Evolutionary conservation across 257 asterid species (phyloP).

Genomic region (Rhazya stricta): DNA sequence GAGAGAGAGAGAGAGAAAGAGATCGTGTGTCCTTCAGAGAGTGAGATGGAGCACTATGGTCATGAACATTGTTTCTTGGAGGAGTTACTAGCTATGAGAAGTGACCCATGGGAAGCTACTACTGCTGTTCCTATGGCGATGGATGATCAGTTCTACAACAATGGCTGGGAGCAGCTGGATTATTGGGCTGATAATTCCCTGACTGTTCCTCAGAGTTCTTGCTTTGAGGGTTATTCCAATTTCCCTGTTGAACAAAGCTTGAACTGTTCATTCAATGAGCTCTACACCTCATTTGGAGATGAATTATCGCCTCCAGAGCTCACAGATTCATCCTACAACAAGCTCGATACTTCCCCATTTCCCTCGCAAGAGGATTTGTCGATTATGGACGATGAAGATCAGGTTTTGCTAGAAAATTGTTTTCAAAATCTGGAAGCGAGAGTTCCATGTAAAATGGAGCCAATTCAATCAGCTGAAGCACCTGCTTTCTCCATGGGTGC

Average conservation of each 20-base stretch:
- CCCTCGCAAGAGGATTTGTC: constrained; percentile 26
- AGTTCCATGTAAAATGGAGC: constrained; percentile 33
- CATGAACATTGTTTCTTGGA: constrained; percentile 39
- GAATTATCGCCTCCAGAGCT: constrained; percentile 39
- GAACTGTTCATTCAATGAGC: constrained; percentile 11
- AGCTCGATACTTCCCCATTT: constrained; percentile 23
- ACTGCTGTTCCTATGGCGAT: constrained; percentile 15
- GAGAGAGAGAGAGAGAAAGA: constrained; percentile 27
- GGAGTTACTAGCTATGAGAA: constrained; percentile 41
- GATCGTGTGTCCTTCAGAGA: constrained; percentile 10
- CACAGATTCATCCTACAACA: constrained; percentile 28
- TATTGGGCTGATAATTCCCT: background rate
- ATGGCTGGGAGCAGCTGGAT: constrained; percentile 13
- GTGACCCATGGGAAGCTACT: constrained; percentile 22
- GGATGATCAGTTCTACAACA: constrained; percentile 26
- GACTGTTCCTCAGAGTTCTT: constrained; percentile 12
- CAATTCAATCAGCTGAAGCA: constrained; percentile 20
- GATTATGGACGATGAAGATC: constrained; percentile 28
- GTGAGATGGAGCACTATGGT: constrained; percentile 45
- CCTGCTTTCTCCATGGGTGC: constrained; percentile 33
- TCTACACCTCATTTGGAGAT: constrained; percentile 32
- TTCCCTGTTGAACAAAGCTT: constrained; percentile 27
- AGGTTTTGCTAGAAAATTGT: constrained; percentile 16
- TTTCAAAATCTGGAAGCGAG: constrained; percentile 20
- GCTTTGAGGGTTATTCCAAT: constrained; percentile 21